These are phyloP conservation scores for Schizosaccharomyces versatilis DNA, from an alignment of 1,139 yeast species.

Conservation along the genomic window DNA sequence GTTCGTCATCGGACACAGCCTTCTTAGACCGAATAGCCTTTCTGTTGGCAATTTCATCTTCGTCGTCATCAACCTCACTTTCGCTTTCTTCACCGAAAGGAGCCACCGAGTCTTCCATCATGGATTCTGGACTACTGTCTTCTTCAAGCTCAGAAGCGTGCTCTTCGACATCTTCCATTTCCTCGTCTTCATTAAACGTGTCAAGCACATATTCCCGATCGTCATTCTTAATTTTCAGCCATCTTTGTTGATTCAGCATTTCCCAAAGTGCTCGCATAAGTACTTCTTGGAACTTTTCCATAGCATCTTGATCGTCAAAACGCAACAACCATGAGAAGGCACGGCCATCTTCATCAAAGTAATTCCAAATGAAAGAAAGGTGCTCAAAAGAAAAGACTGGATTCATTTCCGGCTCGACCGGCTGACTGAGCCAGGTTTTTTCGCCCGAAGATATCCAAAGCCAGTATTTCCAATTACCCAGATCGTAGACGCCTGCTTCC, in stretches of 20 bases:
- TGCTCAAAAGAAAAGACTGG: slow-evolving; percentile 44
- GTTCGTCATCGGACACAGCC: slow-evolving; percentile 8
- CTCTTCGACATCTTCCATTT: slow-evolving; percentile 21
- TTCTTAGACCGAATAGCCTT: background rate
- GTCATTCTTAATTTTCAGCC: slow-evolving; percentile 24
- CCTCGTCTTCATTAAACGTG: slow-evolving; percentile 23
- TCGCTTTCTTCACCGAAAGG: slow-evolving; percentile 12
- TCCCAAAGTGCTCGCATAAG: slow-evolving; percentile 44
- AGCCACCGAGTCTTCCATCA: slow-evolving; percentile 12
- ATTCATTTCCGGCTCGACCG: slow-evolving; percentile 30
- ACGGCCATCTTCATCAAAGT: slow-evolving; percentile 21
- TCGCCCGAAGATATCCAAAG: slow-evolving; percentile 3
- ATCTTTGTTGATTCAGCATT: slow-evolving; percentile 28
- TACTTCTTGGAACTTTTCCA: slow-evolving; percentile 30
- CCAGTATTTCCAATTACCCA: slow-evolving; percentile 28
- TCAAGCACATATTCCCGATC: slow-evolving; percentile 32
- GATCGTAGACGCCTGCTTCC: slow-evolving; percentile 25
- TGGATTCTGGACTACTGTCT: slow-evolving; percentile 8
- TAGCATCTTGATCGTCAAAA: slow-evolving; percentile 25
- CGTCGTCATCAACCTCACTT: slow-evolving; percentile 12
- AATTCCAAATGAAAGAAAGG: slow-evolving; percentile 44
- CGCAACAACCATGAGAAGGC: slow-evolving; percentile 43
- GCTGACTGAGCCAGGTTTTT: slow-evolving; percentile 23
- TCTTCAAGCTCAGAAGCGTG: slow-evolving; percentile 19
- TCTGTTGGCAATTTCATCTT: background rate